These are phyloP conservation scores for Debaryomyces tyrocola DNA, from an alignment of 805 yeast species.

Conservation along the genomic window DNA sequence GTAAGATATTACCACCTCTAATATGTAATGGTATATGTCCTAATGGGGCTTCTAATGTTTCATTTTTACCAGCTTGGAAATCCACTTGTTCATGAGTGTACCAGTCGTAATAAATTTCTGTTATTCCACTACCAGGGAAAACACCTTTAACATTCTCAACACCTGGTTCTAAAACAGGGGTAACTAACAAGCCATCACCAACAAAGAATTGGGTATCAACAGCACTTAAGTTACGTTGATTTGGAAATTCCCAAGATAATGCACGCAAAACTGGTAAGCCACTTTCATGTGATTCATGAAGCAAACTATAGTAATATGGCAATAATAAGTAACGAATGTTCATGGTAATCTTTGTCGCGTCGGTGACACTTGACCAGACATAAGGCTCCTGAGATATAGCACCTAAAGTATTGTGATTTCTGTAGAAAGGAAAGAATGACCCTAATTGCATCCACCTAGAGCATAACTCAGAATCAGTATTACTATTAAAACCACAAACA, in stretches of 20 bases:
- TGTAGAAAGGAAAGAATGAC: conserved; percentile 34
- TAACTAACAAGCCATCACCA: conserved; percentile 23
- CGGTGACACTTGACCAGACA: conserved; percentile 25
- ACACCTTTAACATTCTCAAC: conserved; percentile 18
- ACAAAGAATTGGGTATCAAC: conserved; percentile 24
- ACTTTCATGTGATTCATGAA: conserved; percentile 20
- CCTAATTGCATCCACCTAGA: conserved; percentile 32
- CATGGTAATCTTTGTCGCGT: conserved; percentile 25
- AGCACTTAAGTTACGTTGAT: conserved; percentile 12
- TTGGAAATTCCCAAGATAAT: conserved; percentile 22
- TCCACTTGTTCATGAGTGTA: conserved; percentile 16
- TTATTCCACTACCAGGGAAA: conserved; percentile 18
- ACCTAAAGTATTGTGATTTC: conserved; percentile 29
- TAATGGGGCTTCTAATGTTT: conserved; percentile 22
- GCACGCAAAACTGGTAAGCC: conserved; percentile 24
- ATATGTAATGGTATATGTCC: conserved; percentile 25
- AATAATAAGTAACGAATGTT: conserved; percentile 36
- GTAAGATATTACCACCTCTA: conserved; percentile 22
- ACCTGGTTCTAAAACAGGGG: conserved; percentile 25
- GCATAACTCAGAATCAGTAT: conserved; percentile 25
- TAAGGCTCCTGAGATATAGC: conserved; percentile 30
- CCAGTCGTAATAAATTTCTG: conserved; percentile 26
- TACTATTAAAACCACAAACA: conserved; percentile 25
- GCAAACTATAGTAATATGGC: conserved; percentile 26
- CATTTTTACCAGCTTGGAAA: conserved; percentile 18